phyloP scores from a whole-genome alignment of 2,329 filamentous ascomycete species.

The Atkinsonella hypoxylon region DNA sequence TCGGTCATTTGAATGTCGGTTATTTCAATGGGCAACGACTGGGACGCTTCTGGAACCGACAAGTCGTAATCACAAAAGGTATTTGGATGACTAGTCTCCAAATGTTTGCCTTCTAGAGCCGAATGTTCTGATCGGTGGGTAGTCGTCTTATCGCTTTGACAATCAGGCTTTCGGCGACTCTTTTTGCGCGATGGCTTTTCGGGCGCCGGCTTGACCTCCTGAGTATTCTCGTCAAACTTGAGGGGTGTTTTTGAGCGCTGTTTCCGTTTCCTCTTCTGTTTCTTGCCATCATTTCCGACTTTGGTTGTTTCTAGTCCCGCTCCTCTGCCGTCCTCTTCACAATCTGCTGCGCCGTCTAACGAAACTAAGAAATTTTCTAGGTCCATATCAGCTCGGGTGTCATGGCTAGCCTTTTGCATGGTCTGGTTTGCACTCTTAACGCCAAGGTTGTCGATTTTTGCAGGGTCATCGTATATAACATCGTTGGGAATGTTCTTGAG shows the following conservation, averaged over 20 bases:
- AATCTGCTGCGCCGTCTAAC: background rate
- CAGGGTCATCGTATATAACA: background rate
- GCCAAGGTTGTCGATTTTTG: background rate
- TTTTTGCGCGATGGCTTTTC: slow-evolving; percentile 3
- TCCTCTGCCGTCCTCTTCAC: background rate
- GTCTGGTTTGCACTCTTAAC: background rate
- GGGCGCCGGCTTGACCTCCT: slow-evolving; percentile 11
- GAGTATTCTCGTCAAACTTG: slow-evolving; percentile 20
- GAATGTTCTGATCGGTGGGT: background rate
- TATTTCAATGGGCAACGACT: background rate
- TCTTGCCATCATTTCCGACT: background rate
- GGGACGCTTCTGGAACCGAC: background rate
- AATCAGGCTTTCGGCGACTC: background rate
- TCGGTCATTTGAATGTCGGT: background rate
- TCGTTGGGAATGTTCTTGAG: background rate
- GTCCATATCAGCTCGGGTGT: background rate
- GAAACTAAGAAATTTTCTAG: background rate
- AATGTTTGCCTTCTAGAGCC: background rate
- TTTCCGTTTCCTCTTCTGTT: slow-evolving; percentile 14
- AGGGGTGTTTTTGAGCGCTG: slow-evolving; percentile 23
- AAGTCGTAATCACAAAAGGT: background rate
- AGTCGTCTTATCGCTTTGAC: background rate
- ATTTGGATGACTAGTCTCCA: background rate
- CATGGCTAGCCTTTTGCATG: background rate
- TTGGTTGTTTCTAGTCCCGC: background rate